These are phyloP conservation scores for Komagataella kurtzmanii DNA, from an alignment of 805 yeast genomes.

Conservation along the genomic window DNA sequence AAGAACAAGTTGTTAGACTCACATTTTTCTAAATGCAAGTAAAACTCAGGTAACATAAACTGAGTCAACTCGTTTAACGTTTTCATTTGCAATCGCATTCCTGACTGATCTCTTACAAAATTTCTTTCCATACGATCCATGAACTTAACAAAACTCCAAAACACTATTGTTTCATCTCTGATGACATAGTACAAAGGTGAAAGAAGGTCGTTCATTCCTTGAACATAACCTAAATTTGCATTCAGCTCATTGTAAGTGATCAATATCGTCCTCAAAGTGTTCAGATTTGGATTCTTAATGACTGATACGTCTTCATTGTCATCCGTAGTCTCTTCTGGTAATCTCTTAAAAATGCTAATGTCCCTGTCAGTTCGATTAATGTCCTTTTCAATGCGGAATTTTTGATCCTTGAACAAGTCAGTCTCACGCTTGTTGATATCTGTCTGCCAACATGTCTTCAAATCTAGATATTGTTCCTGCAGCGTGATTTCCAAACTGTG, in stretches of 20 bases:
- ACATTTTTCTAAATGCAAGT: constrained; percentile 71
- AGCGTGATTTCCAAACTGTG: constrained; percentile 40
- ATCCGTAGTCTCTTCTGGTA: constrained; percentile 20
- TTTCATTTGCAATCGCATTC: constrained; percentile 82
- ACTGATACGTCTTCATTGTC: constrained; percentile 45
- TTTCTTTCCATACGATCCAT: constrained; percentile 96
- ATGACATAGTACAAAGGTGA: constrained; percentile 65
- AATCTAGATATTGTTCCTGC: constrained; percentile 31
- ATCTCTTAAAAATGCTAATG: constrained; percentile 42
- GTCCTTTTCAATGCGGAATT: constrained; percentile 83
- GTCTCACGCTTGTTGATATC: constrained; percentile 33
- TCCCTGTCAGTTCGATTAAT: constrained; percentile 84
- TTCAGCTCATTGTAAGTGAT: constrained; percentile 81
- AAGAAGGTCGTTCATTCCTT: constrained; percentile 92
- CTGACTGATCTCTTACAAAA: constrained; percentile 82
- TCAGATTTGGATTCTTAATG: constrained; percentile 65
- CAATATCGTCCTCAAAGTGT: constrained; percentile 60
- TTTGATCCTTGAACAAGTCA: constrained; percentile 70
- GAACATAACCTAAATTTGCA: constrained; percentile 82
- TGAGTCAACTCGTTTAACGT: constrained; percentile 78
- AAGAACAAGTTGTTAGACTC: constrained; percentile 86
- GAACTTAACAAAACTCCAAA: constrained; percentile 78
- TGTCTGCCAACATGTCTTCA: constrained; percentile 63
- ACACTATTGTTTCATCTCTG: constrained; percentile 66
- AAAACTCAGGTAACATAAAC: constrained; percentile 77